Evolutionary conservation across 2,329 filamentous ascomycete species (phyloP).

Genomic region (Fusarium armeniacum): DNA sequence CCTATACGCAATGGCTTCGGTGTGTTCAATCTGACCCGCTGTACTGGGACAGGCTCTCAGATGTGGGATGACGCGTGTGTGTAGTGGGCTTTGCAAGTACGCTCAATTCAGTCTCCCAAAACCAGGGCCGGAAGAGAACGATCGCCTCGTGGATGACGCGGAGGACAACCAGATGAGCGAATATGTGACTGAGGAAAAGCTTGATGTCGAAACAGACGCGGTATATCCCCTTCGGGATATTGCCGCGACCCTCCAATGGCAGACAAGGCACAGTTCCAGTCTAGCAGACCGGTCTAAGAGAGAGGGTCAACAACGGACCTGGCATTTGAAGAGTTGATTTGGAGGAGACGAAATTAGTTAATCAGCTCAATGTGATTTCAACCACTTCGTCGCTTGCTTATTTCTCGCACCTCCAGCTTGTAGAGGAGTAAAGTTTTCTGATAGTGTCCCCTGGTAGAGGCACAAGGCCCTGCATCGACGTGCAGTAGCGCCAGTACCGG

Average conservation of each 20-base stretch:
- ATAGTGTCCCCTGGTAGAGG: neutral
- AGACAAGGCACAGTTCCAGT: constrained; percentile 38
- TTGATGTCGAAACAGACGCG: constrained; percentile 46
- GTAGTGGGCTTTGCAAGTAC: constrained; percentile 22
- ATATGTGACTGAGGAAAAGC: constrained; percentile 35
- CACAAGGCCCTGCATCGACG: constrained; percentile 30
- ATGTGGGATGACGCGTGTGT: constrained; percentile 38
- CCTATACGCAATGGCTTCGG: constrained; percentile 23
- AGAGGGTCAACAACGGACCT: constrained; percentile 27
- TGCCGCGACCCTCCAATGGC: constrained; percentile 35
- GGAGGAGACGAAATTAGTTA: constrained; percentile 2
- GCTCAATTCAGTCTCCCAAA: constrained; percentile 22
- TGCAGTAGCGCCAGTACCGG: constrained; percentile 34
- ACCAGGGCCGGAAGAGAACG: constrained; percentile 15
- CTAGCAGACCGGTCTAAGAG: constrained; percentile 15
- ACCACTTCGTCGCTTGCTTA: neutral
- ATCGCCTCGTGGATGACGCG: constrained; percentile 32
- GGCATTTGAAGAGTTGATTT: neutral
- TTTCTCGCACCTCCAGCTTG: constrained; percentile 2
- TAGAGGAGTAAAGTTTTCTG: constrained; percentile 6
- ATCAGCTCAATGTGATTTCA: neutral
- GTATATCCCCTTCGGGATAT: constrained; percentile 35
- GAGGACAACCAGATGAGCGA: constrained; percentile 33
- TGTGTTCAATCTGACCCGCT: constrained; percentile 37
- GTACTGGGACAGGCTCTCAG: constrained; percentile 27